Percentiles rank a stretch among this genome's conserved stretches.
Evolutionary conservation across 1,284 basidiomycete species (phyloP).

Genomic region (Moesziomyces globuligerus): DNA sequence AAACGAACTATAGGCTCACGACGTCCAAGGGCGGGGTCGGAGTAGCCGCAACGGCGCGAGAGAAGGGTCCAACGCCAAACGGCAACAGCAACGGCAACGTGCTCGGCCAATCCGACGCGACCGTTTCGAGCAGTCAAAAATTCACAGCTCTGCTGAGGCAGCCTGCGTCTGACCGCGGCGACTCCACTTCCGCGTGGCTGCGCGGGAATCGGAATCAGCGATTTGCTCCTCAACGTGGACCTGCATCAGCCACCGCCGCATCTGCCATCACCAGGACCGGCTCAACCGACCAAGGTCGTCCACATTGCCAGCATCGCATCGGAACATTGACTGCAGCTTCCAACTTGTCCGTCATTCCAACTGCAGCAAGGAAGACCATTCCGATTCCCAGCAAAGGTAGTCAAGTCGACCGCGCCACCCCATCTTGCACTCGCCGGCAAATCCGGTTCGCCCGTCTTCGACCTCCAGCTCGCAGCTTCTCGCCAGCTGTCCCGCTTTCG

Average conservation of each 20-base stretch:
- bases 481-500: too few species aligned
- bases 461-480: too few species aligned
- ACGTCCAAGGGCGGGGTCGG: not conserved
- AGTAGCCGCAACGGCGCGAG: not conserved
- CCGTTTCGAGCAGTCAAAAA: constrained; percentile 1
- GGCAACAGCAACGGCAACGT: constrained; percentile 24
- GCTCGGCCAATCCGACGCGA: constrained; percentile 38
- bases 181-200: constrained; percentile 15
- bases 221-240: not conserved
- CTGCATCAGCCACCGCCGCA: not conserved
- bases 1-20: too few species aligned
- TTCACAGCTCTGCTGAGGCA: constrained; percentile 34
- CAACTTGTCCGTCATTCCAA: constrained; percentile 10
- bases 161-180: constrained; percentile 1
- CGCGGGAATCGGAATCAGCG: not conserved
- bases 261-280: not conserved
- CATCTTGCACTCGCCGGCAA: too few species aligned
- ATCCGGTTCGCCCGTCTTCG: too few species aligned
- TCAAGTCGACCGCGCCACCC: too few species aligned
- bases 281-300: not conserved
- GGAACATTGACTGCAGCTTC: not conserved
- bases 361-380: too few species aligned
- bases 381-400: too few species aligned
- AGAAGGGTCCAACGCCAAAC: constrained; percentile 5
- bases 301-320: too few species aligned